Conservation (phyloP, 805 yeast species). For the Wickerhamomyces chambardii region DNA sequence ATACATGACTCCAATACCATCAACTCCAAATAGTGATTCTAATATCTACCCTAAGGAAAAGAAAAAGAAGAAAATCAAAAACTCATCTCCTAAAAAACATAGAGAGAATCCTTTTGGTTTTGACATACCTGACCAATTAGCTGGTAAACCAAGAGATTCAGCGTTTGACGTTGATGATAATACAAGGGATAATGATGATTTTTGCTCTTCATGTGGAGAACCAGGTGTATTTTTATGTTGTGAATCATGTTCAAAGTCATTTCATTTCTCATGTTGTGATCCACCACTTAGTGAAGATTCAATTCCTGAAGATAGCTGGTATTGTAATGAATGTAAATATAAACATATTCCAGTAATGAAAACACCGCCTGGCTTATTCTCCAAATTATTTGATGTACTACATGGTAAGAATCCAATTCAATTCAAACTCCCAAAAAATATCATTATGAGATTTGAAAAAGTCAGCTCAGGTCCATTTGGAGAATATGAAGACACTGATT, state of each 20-base stretch:
- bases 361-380: constrained; percentile 31
- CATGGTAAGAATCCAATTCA: constrained; percentile 57
- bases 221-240: constrained; percentile 89
- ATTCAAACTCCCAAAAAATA: constrained; percentile 54
- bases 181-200: constrained; percentile 65
- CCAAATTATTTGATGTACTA: constrained; percentile 48
- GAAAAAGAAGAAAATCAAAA: constrained; percentile 14
- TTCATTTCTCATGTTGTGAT: constrained; percentile 85
- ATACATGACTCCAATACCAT: no score
- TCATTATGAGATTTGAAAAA: constrained; percentile 66
- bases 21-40: constrained; percentile 4
- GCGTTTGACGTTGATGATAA: constrained; percentile 20
- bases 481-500: constrained; percentile 61
- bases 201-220: constrained; percentile 84
- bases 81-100: constrained; percentile 18
- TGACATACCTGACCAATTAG: constrained; percentile 21
- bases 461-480: constrained; percentile 62
- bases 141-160: constrained; percentile 21
- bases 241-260: constrained; percentile 86
- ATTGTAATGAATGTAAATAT: constrained; percentile 66
- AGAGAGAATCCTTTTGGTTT: constrained; percentile 37
- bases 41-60: constrained; percentile 1
- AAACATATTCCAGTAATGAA: constrained; percentile 27
- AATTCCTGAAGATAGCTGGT: constrained; percentile 88
- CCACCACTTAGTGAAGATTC: constrained; percentile 76